Base-by-base conservation (phyloP, 2,329 filamentous ascomycete genomes). In the Setomelanomma holmii region DNA sequence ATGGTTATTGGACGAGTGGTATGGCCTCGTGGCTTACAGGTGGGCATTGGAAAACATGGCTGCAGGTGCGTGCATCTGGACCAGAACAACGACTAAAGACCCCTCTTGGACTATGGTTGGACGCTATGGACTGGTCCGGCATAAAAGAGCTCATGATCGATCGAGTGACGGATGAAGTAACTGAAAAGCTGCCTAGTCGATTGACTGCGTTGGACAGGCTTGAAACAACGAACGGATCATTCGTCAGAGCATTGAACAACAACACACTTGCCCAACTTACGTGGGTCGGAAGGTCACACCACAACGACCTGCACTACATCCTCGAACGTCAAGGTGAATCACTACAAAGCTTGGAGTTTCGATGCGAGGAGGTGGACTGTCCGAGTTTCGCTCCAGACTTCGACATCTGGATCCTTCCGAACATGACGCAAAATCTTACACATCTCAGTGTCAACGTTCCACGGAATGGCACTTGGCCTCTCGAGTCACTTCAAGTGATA, bases 401-500 rank as follows among this genome's bases (percentile, higher is more conserved):
- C 24, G 22, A 56, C 10, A 23, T 43, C 22, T 24, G 34, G 5
- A 35, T 53, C 5, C 35, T 63, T 4, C 30, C 40, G n/a, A 40
- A 20, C 11, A 39, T 27, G 22, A 40, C 57, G 16, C 46, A 38
- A 4, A 43, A 55, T 16, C 42, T 61, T 6, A 39, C 2, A 22
- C 57, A 62, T 45, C 22, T 64, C 22, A 53, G 49, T 20, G 42
- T 61, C 36, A 56, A 56, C 23, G 8, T 66, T 5, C 41, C 48
- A 1, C 49, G 55, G 24, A 64, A 64, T 34, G 48, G 50, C 14
- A 51, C 55, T 3, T 64, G 51, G 56, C 60, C 62, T 8, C 20
- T 62, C 10, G 45, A 54, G 8, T 45, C 39, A 2, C 44, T 64
- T 6, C 22, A 42, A 16, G 21, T 35, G 2, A 45, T 59, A 23